Evolutionary conservation across 2,329 filamentous ascomycete species (phyloP), one percentile per base, ranked within the genome.

Genomic region (Tolypocladium paradoxum): DNA sequence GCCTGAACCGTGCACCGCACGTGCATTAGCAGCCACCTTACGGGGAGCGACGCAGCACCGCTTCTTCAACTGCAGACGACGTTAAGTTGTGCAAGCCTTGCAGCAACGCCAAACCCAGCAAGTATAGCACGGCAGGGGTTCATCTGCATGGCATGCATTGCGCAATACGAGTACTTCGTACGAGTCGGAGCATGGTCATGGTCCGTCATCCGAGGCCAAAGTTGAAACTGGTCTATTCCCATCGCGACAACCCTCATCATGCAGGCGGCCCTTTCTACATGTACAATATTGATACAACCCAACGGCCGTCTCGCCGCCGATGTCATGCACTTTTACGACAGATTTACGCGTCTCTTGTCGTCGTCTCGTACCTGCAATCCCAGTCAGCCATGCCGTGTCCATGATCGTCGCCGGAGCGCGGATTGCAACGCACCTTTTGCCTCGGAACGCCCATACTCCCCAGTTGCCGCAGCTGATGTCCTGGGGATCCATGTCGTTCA

Each of bases 391-490:
- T n/a, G 2, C 33, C n/a, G 12, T 8, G 33, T 36, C 6, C 31
- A 47, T 56, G 52, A 55, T 49, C 50, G 37, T 43, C 11, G 3
- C 12, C 18, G 40, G 40, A 31, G 29, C n/a, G 34, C 11, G 35
- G 31, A 38, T 46, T 16, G 46, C 37, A 29, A 53, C 81, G 62
- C 81, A 96, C 82, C 92, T 87, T 82, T 99, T 99, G 62, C 93
- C 93, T 72, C 93, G 83, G 76, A 99, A 99, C 16, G 87, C 90
- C 90, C 95, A 99, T 2, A 96, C 76, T 12, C 93, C 93, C 90
- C 90, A 99, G 70, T 99, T 99, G 53, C 93, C 92, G 64, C 90
- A 95, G 62, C 86, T 96, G 57, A 97, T 77, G 69, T 97, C 93
- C 65, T 95, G 88, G 7, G 92, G 91, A 67, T 96, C 93, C 58